These are phyloP conservation scores for Amanita fuliginea DNA, from an alignment of 768 basidiomycete species.

Conservation along the genomic window DNA sequence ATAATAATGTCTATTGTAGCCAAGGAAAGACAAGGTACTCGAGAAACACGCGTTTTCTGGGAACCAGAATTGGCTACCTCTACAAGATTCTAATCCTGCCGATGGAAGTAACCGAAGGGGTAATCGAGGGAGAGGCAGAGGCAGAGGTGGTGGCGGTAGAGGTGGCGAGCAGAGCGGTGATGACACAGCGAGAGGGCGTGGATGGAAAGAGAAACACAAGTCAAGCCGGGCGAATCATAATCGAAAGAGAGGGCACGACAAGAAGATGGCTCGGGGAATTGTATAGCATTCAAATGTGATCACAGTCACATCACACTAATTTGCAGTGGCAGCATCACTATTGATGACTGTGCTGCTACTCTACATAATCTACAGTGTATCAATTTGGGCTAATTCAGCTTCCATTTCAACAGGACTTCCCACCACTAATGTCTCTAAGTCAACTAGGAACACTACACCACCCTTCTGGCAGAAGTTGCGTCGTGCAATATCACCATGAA, in stretches of 20 bases:
- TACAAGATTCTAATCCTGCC: constrained; percentile 7
- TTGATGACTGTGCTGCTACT: too few relatives aligned
- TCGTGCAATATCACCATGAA: too few relatives aligned
- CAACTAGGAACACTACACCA: too few relatives aligned
- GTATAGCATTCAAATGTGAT: too few relatives aligned
- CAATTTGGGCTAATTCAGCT: too few relatives aligned
- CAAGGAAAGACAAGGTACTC: constrained; percentile 63
- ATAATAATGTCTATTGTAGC: constrained; percentile 25
- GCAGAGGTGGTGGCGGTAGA: constrained; percentile 24
- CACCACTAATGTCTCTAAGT: too few relatives aligned
- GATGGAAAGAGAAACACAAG: constrained; percentile 72
- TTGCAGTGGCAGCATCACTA: too few relatives aligned
- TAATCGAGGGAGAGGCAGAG: constrained; percentile 28
- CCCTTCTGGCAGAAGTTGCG: too few relatives aligned
- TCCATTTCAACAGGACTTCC: too few relatives aligned
- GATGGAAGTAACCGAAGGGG: constrained; percentile 15
- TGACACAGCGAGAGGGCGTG: constrained; percentile 37
- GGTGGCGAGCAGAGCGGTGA: constrained; percentile 25
- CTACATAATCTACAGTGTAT: too few relatives aligned
- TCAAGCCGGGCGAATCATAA: constrained; percentile 62
- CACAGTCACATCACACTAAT: background rate
- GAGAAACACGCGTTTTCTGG: constrained; percentile 71
- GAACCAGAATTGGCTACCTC: constrained; percentile 28
- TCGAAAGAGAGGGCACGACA: constrained; percentile 79
- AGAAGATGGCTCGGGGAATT: constrained; percentile 61